A percentile compares a stretch with the other conserved stretches of the same genome.
Conservation (phyloP, 805 yeast species). For the Barnettozyma sp. region DNA sequence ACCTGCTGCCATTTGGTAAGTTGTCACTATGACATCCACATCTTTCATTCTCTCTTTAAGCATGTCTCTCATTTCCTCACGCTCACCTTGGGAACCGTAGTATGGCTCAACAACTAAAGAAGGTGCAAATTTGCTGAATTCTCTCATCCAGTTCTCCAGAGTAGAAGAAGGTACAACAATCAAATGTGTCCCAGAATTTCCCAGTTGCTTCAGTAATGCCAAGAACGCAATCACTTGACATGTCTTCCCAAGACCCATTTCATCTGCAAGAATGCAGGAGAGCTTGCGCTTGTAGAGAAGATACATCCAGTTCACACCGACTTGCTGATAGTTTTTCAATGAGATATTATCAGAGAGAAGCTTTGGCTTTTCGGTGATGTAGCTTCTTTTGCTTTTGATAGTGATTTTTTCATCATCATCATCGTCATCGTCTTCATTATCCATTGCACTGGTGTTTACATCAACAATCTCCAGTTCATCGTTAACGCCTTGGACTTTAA, state of each 20-base stretch:
- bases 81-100: constrained; percentile 80
- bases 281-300: constrained; percentile 68
- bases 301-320: constrained; percentile 93
- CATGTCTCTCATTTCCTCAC: constrained; percentile 76
- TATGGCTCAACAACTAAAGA: constrained; percentile 78
- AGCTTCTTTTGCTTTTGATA: constrained; percentile 26
- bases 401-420: constrained; percentile 28
- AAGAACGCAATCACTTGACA: constrained; percentile 92
- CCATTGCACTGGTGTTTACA: constrained; percentile 30
- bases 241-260: constrained; percentile 97
- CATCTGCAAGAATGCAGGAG: constrained; percentile 95
- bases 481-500: constrained; percentile 52
- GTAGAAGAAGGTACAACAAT: constrained; percentile 97
- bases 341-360: constrained; percentile 55
- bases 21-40: constrained; percentile 89
- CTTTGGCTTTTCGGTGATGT: constrained; percentile 66
- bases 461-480: constrained; percentile 67
- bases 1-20: constrained; percentile 88
- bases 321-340: constrained; percentile 87
- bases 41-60: constrained; percentile 44
- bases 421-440: constrained; percentile 21
- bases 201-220: constrained; percentile 71
- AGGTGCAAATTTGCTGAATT: constrained; percentile 86
- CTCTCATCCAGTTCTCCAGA: constrained; percentile 95
- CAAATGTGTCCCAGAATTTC: constrained; percentile 74